Percentiles rank a stretch among this genome's conserved stretches.
phyloP scores from a whole-genome alignment of 805 yeast species.

The Wickerhamomyces strasburgensis region DNA sequence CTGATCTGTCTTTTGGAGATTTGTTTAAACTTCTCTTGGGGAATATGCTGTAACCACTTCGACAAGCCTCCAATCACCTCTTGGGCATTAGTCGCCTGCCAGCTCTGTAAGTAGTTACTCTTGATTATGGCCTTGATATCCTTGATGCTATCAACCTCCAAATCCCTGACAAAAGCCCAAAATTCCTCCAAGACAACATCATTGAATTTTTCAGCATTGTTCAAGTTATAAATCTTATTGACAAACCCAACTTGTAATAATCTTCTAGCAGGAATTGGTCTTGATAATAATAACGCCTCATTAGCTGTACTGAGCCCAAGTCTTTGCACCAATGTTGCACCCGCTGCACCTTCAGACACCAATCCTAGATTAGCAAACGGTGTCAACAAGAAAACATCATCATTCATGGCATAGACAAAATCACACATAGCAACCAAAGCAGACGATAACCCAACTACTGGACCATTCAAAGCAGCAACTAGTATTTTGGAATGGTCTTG shows the following conservation, averaged over 20 bases:
- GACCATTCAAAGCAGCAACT: slow-evolving; percentile 77
- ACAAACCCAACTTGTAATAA: slow-evolving; percentile 55
- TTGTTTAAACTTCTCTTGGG: slow-evolving; percentile 60
- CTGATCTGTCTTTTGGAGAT: slow-evolving; percentile 49
- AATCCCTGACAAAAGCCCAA: slow-evolving; percentile 27
- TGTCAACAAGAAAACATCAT: slow-evolving; percentile 51
- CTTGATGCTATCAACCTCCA: slow-evolving; percentile 38
- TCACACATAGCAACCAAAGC: slow-evolving; percentile 75
- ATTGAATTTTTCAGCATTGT: slow-evolving; percentile 44
- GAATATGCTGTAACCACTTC: slow-evolving; percentile 68
- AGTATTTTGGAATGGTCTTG: slow-evolving; percentile 67
- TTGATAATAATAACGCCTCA: slow-evolving; percentile 67
- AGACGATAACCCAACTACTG: slow-evolving; percentile 75
- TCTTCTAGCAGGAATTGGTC: slow-evolving; percentile 57
- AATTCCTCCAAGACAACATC: slow-evolving; percentile 36
- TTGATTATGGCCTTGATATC: slow-evolving; percentile 39
- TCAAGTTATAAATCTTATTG: slow-evolving; percentile 47
- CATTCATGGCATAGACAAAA: slow-evolving; percentile 63
- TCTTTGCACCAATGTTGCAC: slow-evolving; percentile 61
- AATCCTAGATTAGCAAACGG: slow-evolving; percentile 84
- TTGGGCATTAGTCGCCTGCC: slow-evolving; percentile 49
- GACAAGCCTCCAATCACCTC: slow-evolving; percentile 68
- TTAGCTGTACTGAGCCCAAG: slow-evolving; percentile 69
- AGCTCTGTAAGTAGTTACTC: slow-evolving; percentile 24
- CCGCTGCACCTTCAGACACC: slow-evolving; percentile 76